phyloP scores from a whole-genome alignment of 2,329 filamentous ascomycete species.

The Chlorencoelia australis region DNA sequence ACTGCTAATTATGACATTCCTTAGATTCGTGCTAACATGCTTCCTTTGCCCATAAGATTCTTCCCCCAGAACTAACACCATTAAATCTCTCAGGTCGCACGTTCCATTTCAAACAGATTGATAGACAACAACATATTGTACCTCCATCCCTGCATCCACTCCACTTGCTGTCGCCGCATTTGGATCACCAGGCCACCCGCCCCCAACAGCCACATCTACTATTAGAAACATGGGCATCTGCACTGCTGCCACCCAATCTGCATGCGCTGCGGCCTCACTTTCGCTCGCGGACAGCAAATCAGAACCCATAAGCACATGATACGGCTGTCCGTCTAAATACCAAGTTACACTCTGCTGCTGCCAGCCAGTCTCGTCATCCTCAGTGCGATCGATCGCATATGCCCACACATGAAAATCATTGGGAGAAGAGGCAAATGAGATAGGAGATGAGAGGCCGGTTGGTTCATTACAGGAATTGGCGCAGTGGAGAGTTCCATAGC shows the following conservation, averaged over 20 bases:
- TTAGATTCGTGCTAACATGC: no score
- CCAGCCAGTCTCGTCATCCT: background rate
- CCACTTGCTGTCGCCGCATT: conserved; percentile 11
- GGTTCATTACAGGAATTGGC: background rate
- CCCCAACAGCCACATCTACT: conserved; percentile 19
- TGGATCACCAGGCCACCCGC: conserved; percentile 10
- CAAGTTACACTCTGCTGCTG: background rate
- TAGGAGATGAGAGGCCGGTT: background rate
- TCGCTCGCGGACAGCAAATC: no score
- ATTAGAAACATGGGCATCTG: conserved; percentile 11
- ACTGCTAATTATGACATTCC: no score
- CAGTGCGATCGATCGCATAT: background rate
- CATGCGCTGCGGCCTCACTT: conserved; percentile 8
- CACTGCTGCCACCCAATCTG: conserved; percentile 8
- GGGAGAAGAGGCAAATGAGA: background rate
- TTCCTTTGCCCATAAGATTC: no score
- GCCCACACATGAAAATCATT: background rate
- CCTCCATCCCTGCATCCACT: conserved; percentile 16
- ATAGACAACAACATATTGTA: conserved; percentile 17
- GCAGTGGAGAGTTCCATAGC: no score
- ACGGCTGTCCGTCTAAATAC: background rate
- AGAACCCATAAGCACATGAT: background rate
- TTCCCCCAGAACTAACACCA: no score
- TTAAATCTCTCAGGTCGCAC: no score
- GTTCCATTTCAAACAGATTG: no score